Evolutionary conservation across 352 stramenopile species (phyloP).

Genomic region (Chloridella minuta): DNA sequence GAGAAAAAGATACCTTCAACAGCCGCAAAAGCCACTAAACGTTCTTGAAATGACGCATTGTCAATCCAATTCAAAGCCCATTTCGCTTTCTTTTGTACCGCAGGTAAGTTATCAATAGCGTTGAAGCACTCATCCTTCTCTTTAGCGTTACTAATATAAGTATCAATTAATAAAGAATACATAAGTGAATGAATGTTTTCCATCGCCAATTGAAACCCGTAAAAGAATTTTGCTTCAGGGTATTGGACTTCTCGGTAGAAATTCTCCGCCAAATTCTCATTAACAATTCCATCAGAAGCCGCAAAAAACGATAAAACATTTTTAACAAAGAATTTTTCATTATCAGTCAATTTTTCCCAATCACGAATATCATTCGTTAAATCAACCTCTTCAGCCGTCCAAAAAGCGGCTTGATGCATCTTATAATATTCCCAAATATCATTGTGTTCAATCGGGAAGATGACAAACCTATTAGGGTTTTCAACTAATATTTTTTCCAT

Average conservation of each 20-base stretch:
- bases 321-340: slow-evolving; percentile 84
- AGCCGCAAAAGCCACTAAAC: slow-evolving; percentile 74
- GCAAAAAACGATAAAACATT: slow-evolving; percentile 94
- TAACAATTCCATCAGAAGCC: slow-evolving; percentile 88
- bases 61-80: slow-evolving; percentile 90
- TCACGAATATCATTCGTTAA: slow-evolving; percentile 11
- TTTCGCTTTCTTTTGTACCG: slow-evolving; percentile 72
- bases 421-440: slow-evolving; percentile 95
- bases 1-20: slow-evolving; percentile 98
- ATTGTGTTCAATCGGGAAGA: slow-evolving; percentile 28
- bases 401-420: slow-evolving; percentile 94
- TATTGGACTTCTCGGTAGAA: slow-evolving; percentile 42
- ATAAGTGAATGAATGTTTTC: slow-evolving; percentile 87
- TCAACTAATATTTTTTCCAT: slow-evolving; percentile 23
- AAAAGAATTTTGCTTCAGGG: slow-evolving; percentile 44
- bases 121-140: slow-evolving; percentile 72
- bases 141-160: slow-evolving; percentile 67
- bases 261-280: slow-evolving; percentile 91
- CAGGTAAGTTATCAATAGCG: slow-evolving; percentile 84
- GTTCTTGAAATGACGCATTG: slow-evolving; percentile 59
- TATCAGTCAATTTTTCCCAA: slow-evolving; percentile 31
- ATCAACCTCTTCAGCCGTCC: slow-evolving; percentile 31
- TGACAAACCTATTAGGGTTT: slow-evolving; percentile 74
- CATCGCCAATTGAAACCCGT: slow-evolving; percentile 92
- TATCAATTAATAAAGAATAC: slow-evolving; percentile 97